Evolutionary conservation across 2,329 filamentous ascomycete species (phyloP), one percentile per base, ranked within the genome.

Genomic region (Trichoderma koningiopsis): DNA sequence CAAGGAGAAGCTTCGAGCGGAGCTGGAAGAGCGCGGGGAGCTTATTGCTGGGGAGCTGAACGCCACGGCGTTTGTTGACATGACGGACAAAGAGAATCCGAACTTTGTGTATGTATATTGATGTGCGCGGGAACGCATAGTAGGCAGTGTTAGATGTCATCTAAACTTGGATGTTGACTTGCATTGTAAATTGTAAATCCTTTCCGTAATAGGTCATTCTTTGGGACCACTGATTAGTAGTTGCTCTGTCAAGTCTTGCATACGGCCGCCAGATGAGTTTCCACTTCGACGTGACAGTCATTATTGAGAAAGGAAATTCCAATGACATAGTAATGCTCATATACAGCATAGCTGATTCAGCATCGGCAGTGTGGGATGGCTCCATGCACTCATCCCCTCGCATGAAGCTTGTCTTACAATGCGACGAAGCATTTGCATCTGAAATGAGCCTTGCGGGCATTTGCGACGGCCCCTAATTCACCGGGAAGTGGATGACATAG

Each of bases 81-180:
- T 83, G 75, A 82, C 81, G 31, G 81, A 83, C 67, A 77, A 76
- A 70, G 79, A 83, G 74, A 83, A 83, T 37, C 79, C 79, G 0
- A 80, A 81, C 56, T 82, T 82, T 72, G 75, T 75, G 13, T 81
- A 82, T 47, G 78, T 82, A 2, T 82, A 82, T 56, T 82, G 14
- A 64, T 68, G 33, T 33, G 58, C 24, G n/a, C 13, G 53, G 33
- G 52, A 31, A 49, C 3, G 37, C 62, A 56, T 24, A 43, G n/a
- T 33, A 19, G 53, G 53, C 31, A 56, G 14, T 56, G 33, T 6
- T n/a, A 3, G 29, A 5, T 31, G 49, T 35, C 14, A 7, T 22
- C 49, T 13, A 64, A 22, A 7, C 49, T 19, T 55, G n/a, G 7
- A 24, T 35, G 5, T 35, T 33, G 19, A 13, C n/a, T 33, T 49